Percentiles rank a stretch among this genome's conserved stretches.
Conservation (phyloP, 2,329 filamentous ascomycete genomes). For the Chrysosporium keratinophilum region DNA sequence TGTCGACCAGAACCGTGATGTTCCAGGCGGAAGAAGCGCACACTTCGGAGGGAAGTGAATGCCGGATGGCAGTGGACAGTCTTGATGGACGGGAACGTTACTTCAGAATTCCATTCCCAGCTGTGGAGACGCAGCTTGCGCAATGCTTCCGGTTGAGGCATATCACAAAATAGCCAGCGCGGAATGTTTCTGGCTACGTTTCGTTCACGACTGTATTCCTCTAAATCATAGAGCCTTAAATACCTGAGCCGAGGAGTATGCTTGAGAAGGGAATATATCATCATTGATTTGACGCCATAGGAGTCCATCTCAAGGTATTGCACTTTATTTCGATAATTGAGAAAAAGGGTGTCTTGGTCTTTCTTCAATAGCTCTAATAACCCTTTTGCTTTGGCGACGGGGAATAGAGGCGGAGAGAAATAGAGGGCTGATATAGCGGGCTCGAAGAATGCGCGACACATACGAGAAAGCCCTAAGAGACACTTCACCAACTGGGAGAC, state of each 20-base stretch:
- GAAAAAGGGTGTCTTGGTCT: slow-evolving; percentile 40
- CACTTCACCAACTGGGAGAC: slow-evolving; percentile 38
- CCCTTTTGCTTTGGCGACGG: slow-evolving; percentile 40
- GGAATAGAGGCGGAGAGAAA: slow-evolving; percentile 53
- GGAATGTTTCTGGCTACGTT: slow-evolving; percentile 1
- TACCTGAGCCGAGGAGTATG: slow-evolving; percentile 57
- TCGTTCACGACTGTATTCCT: slow-evolving; percentile 2
- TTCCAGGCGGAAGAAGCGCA: slow-evolving; percentile 31
- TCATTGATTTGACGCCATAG: slow-evolving; percentile 42
- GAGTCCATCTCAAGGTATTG: slow-evolving; percentile 60
- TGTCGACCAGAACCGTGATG: not conserved
- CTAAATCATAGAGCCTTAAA: slow-evolving; percentile 58
- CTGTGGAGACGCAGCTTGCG: slow-evolving; percentile 37
- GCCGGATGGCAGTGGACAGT: slow-evolving; percentile 45
- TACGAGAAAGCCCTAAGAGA: slow-evolving; percentile 53
- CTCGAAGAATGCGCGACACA: slow-evolving; percentile 57
- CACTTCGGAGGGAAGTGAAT: slow-evolving; percentile 39
- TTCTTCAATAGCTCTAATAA: slow-evolving; percentile 47
- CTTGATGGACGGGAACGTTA: slow-evolving; percentile 39
- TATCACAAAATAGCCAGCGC: slow-evolving; percentile 14
- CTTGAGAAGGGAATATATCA: slow-evolving; percentile 50
- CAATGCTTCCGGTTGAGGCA: slow-evolving; percentile 55
- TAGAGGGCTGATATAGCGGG: slow-evolving; percentile 66
- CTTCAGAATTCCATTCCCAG: slow-evolving; percentile 49
- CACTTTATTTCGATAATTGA: slow-evolving; percentile 62